Conservation (phyloP, 2,329 filamentous ascomycete genomes). For the Paraphoma sp. region DNA sequence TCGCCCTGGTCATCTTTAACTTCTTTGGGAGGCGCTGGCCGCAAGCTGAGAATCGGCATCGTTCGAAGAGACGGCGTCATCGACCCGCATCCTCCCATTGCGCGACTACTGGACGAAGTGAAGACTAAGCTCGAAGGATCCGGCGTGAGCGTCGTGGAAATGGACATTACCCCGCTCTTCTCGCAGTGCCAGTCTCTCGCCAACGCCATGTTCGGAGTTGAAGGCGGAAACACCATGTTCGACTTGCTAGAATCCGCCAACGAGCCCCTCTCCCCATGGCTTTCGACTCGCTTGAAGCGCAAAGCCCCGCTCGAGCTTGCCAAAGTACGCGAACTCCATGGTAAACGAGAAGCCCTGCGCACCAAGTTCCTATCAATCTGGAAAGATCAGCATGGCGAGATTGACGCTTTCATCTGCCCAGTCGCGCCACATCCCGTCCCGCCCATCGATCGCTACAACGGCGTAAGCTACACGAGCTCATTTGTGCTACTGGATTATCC, state of each 20-base stretch:
- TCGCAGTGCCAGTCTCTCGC: constrained; percentile 63
- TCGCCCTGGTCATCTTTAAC: constrained; percentile 46
- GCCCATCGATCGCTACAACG: constrained; percentile 67
- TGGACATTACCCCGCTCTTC: constrained; percentile 61
- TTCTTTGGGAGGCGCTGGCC: constrained; percentile 17
- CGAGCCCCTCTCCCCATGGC: constrained; percentile 67
- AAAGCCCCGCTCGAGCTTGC: constrained; percentile 56
- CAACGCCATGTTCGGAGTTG: constrained; percentile 64
- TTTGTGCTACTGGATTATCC: constrained; percentile 70
- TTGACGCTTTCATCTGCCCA: constrained; percentile 70
- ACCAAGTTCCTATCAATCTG: constrained; percentile 65
- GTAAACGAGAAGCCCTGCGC: constrained; percentile 59
- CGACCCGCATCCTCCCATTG: constrained; percentile 60
- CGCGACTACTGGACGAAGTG: constrained; percentile 55
- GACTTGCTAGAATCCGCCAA: constrained; percentile 62
- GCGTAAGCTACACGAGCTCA: constrained; percentile 66
- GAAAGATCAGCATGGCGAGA: constrained; percentile 51
- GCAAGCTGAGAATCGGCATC: constrained; percentile 55
- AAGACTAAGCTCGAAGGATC: constrained; percentile 37
- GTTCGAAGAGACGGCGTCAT: constrained; percentile 59
- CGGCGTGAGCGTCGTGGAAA: constrained; percentile 64
- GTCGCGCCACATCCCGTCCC: constrained; percentile 70
- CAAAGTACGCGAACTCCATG: constrained; percentile 61
- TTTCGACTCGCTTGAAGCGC: constrained; percentile 59
- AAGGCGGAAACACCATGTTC: constrained; percentile 64